Conservation (phyloP, 2,329 filamentous ascomycete genomes). For the Metarhizium album region DNA sequence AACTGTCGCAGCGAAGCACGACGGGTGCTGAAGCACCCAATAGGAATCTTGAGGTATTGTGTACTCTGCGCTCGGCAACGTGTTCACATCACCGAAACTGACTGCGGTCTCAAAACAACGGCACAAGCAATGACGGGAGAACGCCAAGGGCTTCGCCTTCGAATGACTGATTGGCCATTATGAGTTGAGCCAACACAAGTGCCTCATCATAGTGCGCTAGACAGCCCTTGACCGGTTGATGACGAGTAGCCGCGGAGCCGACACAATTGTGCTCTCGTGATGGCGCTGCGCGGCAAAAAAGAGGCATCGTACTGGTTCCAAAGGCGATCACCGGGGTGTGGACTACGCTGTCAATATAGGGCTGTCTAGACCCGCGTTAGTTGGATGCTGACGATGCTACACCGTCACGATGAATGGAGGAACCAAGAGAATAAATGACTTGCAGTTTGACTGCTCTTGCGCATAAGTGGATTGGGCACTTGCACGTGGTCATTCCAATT, state of each 20-base stretch:
- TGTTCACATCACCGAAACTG: background rate
- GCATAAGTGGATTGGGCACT: background rate
- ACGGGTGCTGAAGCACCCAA: background rate
- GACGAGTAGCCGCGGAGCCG: background rate
- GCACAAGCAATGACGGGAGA: too few species aligned
- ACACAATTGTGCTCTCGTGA: background rate
- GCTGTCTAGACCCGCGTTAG: background rate
- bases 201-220: background rate
- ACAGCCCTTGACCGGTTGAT: background rate
- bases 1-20: background rate
- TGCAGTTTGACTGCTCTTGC: background rate
- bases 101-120: too few species aligned
- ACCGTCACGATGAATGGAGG: background rate
- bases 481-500: background rate
- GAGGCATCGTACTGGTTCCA: too few species aligned
- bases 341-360: too few species aligned
- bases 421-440: background rate
- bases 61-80: background rate
- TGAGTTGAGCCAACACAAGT: background rate
- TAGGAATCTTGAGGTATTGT: background rate
- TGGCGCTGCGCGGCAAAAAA: too few species aligned
- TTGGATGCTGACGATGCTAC: too few species aligned
- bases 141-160: background rate
- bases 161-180: background rate
- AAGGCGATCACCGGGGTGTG: too few species aligned